Evolutionary conservation across 140 eudicot genomes (phyloP).

Genomic region (Oenanthe javanica): DNA sequence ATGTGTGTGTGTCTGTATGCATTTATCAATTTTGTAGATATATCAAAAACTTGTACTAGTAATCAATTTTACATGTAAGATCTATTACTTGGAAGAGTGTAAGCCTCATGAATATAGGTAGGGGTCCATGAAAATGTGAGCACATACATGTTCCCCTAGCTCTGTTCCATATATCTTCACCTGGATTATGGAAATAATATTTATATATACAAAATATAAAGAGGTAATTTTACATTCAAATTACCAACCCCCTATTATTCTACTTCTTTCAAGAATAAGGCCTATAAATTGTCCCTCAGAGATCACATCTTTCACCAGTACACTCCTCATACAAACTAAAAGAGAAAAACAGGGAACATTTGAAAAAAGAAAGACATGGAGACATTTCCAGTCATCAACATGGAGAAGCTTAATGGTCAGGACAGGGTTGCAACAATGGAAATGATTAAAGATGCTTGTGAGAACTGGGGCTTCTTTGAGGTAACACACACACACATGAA

Average conservation of each 20-base stretch:
- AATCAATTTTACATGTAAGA: background rate
- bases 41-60: background rate
- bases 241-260: background rate
- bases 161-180: constrained; percentile 9
- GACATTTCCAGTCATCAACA: constrained; percentile 44
- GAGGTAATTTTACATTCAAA: background rate
- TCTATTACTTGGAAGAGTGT: background rate
- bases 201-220: too few relatives aligned
- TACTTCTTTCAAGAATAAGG: background rate
- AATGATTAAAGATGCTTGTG: constrained; percentile 48
- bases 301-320: background rate
- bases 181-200: background rate
- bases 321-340: background rate
- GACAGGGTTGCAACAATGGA: constrained; percentile 44
- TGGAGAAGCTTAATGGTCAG: constrained; percentile 51
- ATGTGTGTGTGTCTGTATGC: background rate
- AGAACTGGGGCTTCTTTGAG: constrained; percentile 67
- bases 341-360: background rate
- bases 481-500: constrained; percentile 13
- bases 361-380: constrained; percentile 25
- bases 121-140: constrained; percentile 23
- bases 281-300: constrained; percentile 4
- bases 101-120: background rate
- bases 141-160: constrained; percentile 33
- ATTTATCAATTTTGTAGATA: background rate